These are phyloP conservation scores for Agrocybe pediades DNA, from an alignment of 768 basidiomycete genomes.

Conservation along the genomic window DNA sequence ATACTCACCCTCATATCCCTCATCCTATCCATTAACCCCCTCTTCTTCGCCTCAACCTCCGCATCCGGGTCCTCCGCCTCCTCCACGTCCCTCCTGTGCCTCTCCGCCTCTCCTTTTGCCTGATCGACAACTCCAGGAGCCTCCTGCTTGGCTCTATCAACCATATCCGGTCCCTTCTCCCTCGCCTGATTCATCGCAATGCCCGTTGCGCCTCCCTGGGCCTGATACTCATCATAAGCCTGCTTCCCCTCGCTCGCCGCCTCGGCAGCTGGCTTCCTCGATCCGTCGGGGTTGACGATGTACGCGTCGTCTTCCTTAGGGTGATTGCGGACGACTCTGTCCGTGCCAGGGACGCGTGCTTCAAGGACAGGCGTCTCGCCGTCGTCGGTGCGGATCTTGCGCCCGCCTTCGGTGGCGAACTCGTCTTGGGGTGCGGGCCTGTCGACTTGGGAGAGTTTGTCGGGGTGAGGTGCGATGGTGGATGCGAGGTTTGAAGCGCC, in stretches of 20 bases:
- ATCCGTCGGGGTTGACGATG: slow-evolving; percentile 31
- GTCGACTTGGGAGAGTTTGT: slow-evolving; percentile 65
- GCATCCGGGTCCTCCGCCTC: slow-evolving; percentile 9
- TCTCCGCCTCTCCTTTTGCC: neutral
- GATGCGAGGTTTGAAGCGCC: slow-evolving; percentile 72
- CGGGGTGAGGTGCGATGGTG: slow-evolving; percentile 63
- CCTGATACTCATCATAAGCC: neutral
- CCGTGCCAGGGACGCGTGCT: slow-evolving; percentile 32
- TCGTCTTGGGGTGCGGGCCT: slow-evolving; percentile 68
- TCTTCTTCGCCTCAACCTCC: slow-evolving; percentile 31
- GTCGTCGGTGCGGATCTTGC: slow-evolving; percentile 21
- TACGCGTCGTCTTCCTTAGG: slow-evolving; percentile 47
- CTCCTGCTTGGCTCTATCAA: neutral
- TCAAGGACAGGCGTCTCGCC: slow-evolving; percentile 37
- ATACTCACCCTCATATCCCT: slow-evolving; percentile 39
- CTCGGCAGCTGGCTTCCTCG: slow-evolving; percentile 29
- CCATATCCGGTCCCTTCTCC: neutral
- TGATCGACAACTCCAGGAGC: neutral
- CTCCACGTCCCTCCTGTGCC: neutral
- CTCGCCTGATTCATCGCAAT: slow-evolving; percentile 2
- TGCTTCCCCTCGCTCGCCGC: slow-evolving; percentile 9
- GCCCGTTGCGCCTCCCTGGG: slow-evolving; percentile 8
- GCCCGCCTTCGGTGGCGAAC: slow-evolving; percentile 55
- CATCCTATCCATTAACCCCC: slow-evolving; percentile 33
- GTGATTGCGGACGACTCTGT: slow-evolving; percentile 38